These are phyloP conservation scores for Vaccinium myrtillus DNA, from an alignment of 148 eudicot species.

Conservation along the genomic window DNA sequence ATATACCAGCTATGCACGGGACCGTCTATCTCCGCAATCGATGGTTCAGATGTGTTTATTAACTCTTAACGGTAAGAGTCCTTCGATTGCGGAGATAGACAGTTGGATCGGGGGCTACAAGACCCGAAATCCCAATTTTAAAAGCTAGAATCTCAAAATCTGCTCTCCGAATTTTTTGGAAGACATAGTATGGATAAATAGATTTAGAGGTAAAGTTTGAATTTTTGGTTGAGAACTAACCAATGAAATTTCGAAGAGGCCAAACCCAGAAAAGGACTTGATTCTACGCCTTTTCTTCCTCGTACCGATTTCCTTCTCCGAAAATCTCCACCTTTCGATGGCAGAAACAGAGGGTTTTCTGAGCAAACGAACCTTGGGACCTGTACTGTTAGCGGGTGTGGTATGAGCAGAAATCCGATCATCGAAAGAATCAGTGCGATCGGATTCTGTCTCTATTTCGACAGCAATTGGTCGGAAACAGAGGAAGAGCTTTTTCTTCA, in stretches of 20 bases:
- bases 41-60: no score
- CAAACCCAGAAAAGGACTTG: background rate
- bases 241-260: constrained; percentile 8
- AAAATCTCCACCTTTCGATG: background rate
- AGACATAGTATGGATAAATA: background rate
- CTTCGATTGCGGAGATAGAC: no score
- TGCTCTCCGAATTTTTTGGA: background rate
- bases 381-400: background rate
- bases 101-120: no score
- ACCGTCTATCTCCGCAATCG: no score
- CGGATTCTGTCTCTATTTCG: constrained; percentile 11
- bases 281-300: background rate
- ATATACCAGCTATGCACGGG: background rate
- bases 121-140: no score
- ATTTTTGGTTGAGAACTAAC: background rate
- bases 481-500: constrained; percentile 22
- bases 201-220: background rate
- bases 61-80: no score
- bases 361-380: background rate
- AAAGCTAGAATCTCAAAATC: background rate
- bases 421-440: background rate
- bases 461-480: constrained; percentile 15
- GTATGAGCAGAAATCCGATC: background rate
- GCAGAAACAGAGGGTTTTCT: background rate
- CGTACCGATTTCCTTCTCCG: background rate